A percentile compares a stretch with the other conserved stretches of the same genome.
Evolutionary conservation across 768 basidiomycete species (phyloP).

Genomic region (Lactarius deliciosus): DNA sequence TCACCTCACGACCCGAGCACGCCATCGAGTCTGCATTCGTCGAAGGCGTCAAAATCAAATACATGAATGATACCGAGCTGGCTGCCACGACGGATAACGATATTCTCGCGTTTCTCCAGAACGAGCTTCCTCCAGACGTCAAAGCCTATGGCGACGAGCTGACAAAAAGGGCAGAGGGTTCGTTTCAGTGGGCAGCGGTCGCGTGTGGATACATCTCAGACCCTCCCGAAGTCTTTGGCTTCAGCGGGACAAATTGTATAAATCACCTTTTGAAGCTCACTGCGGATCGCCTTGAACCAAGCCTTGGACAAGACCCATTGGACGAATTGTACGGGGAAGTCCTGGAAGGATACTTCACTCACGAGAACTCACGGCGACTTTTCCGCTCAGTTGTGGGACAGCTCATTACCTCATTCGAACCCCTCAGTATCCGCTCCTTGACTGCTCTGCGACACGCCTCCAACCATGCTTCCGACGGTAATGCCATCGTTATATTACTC

Average conservation of each 20-base stretch:
- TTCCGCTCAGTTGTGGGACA: constrained; percentile 5
- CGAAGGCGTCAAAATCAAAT: background rate
- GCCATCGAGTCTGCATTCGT: background rate
- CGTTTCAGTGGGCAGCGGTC: background rate
- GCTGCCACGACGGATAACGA: background rate
- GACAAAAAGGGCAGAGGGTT: background rate
- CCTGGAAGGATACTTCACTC: too few relatives aligned
- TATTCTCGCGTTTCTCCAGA: background rate
- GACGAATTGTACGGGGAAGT: too few relatives aligned
- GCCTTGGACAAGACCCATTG: background rate
- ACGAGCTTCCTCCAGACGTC: background rate
- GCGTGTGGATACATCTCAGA: background rate
- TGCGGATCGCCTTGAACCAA: background rate
- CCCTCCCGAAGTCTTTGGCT: too few relatives aligned
- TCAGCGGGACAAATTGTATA: too few relatives aligned
- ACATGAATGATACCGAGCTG: background rate
- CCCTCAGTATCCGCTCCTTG: background rate
- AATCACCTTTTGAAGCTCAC: too few relatives aligned
- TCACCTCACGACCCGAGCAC: background rate
- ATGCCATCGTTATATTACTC: background rate
- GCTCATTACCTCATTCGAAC: background rate
- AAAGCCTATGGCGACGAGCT: background rate
- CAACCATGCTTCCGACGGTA: too few relatives aligned
- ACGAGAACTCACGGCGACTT: background rate
- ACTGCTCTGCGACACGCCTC: background rate